Conservation (phyloP, 768 basidiomycete genomes). For the Lanmaoa rubissima region DNA sequence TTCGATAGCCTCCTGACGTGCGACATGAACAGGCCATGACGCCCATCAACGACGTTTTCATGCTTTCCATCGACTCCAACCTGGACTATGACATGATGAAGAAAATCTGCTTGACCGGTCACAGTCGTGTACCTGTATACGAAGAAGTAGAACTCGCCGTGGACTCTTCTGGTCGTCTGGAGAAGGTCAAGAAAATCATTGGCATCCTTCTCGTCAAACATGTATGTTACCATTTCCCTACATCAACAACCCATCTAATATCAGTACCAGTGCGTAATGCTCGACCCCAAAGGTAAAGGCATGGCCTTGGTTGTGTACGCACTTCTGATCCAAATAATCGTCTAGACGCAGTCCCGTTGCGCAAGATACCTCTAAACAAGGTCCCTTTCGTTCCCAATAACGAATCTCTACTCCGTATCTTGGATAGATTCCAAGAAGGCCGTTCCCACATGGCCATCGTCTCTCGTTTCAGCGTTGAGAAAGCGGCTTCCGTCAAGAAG, state of each 20-base stretch:
- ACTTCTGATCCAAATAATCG: neutral
- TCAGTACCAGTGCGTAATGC: conserved; percentile 58
- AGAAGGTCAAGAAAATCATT: conserved; percentile 75
- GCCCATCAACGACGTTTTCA: conserved; percentile 75
- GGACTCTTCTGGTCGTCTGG: conserved; percentile 33
- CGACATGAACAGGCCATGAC: conserved; percentile 64
- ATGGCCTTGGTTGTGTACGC: too few species aligned
- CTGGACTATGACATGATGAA: conserved; percentile 80
- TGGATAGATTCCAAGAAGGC: conserved; percentile 89
- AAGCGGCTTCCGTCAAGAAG: conserved; percentile 79
- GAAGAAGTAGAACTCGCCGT: conserved; percentile 69
- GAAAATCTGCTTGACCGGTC: conserved; percentile 74
- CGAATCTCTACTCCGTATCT: conserved; percentile 77
- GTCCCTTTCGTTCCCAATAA: conserved; percentile 86
- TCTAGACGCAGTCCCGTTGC: conserved; percentile 76
- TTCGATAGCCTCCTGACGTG: neutral
- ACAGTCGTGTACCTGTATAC: conserved; percentile 81
- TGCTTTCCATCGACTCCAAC: conserved; percentile 82
- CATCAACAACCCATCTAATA: neutral
- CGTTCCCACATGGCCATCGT: conserved; percentile 92
- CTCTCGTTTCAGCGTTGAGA: conserved; percentile 68
- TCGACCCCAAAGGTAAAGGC: conserved; percentile 73
- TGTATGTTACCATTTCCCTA: conserved; percentile 22
- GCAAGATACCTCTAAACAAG: conserved; percentile 81
- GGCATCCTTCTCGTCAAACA: conserved; percentile 89